A percentile compares a stretch with the other conserved stretches of the same genome.
Evolutionary conservation across 148 eudicot genomes (phyloP).

Genomic region (Oxyria digyna): DNA sequence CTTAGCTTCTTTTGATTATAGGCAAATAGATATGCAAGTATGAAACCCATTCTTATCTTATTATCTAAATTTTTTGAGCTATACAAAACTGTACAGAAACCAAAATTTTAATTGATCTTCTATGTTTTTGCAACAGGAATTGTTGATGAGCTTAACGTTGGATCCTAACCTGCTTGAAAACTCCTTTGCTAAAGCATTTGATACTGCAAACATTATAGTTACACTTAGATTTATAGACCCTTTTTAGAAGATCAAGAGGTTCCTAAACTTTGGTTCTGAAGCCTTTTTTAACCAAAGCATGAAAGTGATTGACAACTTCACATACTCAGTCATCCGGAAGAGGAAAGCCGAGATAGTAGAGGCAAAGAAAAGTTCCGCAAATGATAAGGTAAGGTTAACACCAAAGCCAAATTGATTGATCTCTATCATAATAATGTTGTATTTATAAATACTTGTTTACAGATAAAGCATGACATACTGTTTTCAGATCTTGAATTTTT

Average conservation of each 20-base stretch:
- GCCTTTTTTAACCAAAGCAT: conserved; percentile 71
- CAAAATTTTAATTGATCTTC: background rate
- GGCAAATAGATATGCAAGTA: conserved; percentile 81
- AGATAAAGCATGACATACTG: conserved; percentile 84
- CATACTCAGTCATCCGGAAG: conserved; percentile 71
- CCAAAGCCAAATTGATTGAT: too few species aligned
- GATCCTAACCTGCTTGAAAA: conserved; percentile 70
- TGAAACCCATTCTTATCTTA: too few species aligned
- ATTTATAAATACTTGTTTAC: background rate
- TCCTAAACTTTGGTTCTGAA: conserved; percentile 72
- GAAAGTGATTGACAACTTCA: conserved; percentile 62
- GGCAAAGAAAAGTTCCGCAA: conserved; percentile 22
- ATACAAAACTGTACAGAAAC: background rate
- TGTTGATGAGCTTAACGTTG: conserved; percentile 89
- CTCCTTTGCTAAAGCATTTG: conserved; percentile 68
- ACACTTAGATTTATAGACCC: conserved; percentile 90
- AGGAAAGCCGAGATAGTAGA: conserved; percentile 63
- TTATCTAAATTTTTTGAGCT: background rate
- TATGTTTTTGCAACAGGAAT: conserved; percentile 43
- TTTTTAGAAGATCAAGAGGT: conserved; percentile 75
- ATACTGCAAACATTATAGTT: conserved; percentile 72
- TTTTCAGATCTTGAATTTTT: too few species aligned
- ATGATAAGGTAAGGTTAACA: conserved; percentile 60
- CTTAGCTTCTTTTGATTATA: conserved; percentile 33
- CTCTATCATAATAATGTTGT: background rate